Evolutionary conservation across 1,284 basidiomycete genomes (phyloP), one percentile per base, ranked within the genome.

Genomic region (Cutaneotrichosporon curvatum): DNA sequence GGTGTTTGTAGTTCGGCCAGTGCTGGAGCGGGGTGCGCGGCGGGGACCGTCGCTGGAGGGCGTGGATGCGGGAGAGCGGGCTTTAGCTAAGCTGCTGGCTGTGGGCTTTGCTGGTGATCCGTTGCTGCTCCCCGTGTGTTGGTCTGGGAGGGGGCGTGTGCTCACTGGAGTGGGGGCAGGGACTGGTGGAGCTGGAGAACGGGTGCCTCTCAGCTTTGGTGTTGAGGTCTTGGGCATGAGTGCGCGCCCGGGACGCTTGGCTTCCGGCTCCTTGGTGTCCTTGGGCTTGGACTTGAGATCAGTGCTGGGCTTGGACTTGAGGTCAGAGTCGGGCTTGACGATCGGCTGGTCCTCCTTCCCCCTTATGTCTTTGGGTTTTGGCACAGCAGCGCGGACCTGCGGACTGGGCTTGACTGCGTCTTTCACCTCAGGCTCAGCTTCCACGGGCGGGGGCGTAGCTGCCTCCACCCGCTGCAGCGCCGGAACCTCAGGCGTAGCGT

Each of bases 31-130:
- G 18, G 37, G 23, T 28, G 37, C 22, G 11, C 20, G 37, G 23
- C 20, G 30, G 7, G 30, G 30, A n/a, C 21, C 16, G 20, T 15
- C 30, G 9, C n/a, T 36, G 15, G 25, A 15, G 16, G 20, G 33
- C 12, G 40, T 16, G 30, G 40, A 15, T 5, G 25, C 16, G n/a
- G 32, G 38, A 11, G 38, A 23, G 11, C 45, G 45, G 18, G 39
- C n/a, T 43, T 48, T 51, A 18, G 50, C 50, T 11, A 47, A 35
- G 25, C 43, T 45, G 22, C 42, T 37, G 11, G 43, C 50, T 2
- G 50, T 48, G 12, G 40, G 46, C 47, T 52, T 48, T 15, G 31
- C 20, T 18, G 41, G 42, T 23, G 35, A 18, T 6, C 21, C 25
- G 3, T 16, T 19, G 11, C 33, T 10, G 14, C 15, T 12, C n/a